phyloP scores from a whole-genome alignment of 2,329 filamentous ascomycete species.

The Rugonectria rugulosa region DNA sequence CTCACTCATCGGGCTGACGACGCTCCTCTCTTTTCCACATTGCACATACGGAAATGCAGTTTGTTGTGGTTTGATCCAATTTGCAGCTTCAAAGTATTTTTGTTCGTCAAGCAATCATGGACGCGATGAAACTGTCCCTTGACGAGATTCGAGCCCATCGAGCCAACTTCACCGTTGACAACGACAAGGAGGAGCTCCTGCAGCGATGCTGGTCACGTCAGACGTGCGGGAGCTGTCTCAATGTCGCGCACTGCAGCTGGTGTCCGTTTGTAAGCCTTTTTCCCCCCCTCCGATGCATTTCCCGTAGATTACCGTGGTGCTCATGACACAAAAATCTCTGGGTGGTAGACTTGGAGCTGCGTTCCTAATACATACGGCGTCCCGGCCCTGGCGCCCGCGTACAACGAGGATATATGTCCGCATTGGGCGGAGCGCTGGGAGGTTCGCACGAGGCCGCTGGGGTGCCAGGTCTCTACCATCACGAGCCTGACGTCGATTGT shows the following conservation, averaged over 20 bases:
- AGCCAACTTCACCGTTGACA: constrained; percentile 42
- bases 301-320: background rate
- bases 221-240: constrained; percentile 57
- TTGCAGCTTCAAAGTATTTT: too few relatives aligned
- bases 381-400: constrained; percentile 58
- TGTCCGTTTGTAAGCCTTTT: constrained; percentile 57
- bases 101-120: constrained; percentile 23
- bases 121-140: constrained; percentile 8
- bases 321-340: constrained; percentile 10
- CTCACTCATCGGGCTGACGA: background rate
- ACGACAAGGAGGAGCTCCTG: constrained; percentile 49
- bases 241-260: constrained; percentile 56
- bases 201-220: constrained; percentile 60
- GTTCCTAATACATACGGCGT: constrained; percentile 58
- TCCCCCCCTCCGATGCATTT: background rate
- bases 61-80: too few relatives aligned
- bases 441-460: constrained; percentile 45
- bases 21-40: background rate
- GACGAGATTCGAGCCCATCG: constrained; percentile 26
- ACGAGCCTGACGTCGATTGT: constrained; percentile 42
- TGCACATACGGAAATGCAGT: too few relatives aligned
- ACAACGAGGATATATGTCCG: constrained; percentile 59
- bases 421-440: constrained; percentile 54
- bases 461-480: constrained; percentile 46
- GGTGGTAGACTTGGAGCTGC: constrained; percentile 58